Evolutionary conservation across 352 stramenopile species (phyloP), one percentile per base, ranked within the genome.

Genomic region (Globisporangium mamillatum): DNA sequence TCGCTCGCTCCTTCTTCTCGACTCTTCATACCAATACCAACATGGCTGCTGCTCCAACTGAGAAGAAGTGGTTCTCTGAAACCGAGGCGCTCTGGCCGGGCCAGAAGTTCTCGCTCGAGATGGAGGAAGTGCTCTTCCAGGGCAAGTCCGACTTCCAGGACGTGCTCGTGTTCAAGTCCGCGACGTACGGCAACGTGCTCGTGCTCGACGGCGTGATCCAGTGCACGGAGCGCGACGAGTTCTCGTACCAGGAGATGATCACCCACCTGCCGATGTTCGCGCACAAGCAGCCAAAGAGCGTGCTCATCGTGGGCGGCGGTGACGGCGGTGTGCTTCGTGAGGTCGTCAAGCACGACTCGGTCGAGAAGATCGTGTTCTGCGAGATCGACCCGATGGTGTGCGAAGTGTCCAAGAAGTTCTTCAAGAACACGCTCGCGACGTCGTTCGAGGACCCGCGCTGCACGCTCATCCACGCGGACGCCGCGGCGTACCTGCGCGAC

Each of bases 241-340:
- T 98, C 76, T 81, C 95, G 54, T 99, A 99, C 85, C 97, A 99
- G 84, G 98, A 99, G 86, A 99, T 99, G 97, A 99, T 99, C 81
- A 91, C 97, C 20, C 97, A 99, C 80, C 84, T 99, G 62, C 97
- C 97, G 10, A 86, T 99, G 66, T 99, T 98, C 77, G 86, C 96
- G 32, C 97, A 99, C 78, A 86, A 86, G 25, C 83, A 97, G 77
- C 98, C 98, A 29, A 98, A 99, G 78, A 93, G 86, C 68, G 94
- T 98, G 59, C 83, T 99, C 24, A 98, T 99, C 53, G 97, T 99
- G 63, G 98, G 98, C 63, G 98, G 98, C 32, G 98, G 97, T 25
- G 97, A 99, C 80, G 97, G 97, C 54, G 98, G 98, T 73, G 97
- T 99, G 27, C 73, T 99, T 24, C 91, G 98, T 46, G 97, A 99